These are phyloP conservation scores for Aspergillus saccharolyticus DNA, from an alignment of 495 filamentous ascomycete genomes.

Conservation along the genomic window DNA sequence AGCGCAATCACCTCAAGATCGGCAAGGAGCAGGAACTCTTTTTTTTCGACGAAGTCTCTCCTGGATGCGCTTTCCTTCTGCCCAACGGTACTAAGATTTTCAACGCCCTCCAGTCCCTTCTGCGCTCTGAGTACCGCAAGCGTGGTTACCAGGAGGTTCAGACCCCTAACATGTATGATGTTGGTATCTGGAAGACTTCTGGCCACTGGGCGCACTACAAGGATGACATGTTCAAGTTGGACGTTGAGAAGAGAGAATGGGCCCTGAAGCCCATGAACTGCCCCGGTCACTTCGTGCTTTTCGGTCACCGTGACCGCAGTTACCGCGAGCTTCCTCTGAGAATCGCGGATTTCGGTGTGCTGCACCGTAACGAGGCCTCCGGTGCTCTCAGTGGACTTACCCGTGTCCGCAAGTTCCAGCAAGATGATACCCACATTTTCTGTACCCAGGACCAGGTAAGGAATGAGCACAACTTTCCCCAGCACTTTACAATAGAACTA, in stretches of 20 bases:
- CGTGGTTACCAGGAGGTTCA: slow-evolving; percentile 93
- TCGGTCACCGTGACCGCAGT: slow-evolving; percentile 69
- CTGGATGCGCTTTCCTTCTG: slow-evolving; percentile 90
- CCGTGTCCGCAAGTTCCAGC: slow-evolving; percentile 85
- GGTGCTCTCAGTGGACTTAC: slow-evolving; percentile 88
- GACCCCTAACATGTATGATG: slow-evolving; percentile 93
- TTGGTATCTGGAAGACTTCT: slow-evolving; percentile 83
- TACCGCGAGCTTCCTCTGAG: slow-evolving; percentile 86
- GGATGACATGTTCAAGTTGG: slow-evolving; percentile 93
- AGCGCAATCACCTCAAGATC: slow-evolving; percentile 87
- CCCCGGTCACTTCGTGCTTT: slow-evolving; percentile 78
- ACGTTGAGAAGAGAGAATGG: slow-evolving; percentile 79
- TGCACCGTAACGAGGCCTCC: slow-evolving; percentile 92
- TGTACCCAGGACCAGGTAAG: slow-evolving; percentile 68
- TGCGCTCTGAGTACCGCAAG: slow-evolving; percentile 85
- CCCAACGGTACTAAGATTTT: slow-evolving; percentile 89
- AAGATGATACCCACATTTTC: slow-evolving; percentile 95
- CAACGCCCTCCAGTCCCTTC: slow-evolving; percentile 75
- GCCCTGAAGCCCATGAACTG: slow-evolving; percentile 98
- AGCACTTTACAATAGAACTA: slow-evolving; percentile 7
- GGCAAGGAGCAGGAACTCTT: slow-evolving; percentile 94
- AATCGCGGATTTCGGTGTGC: slow-evolving; percentile 90
- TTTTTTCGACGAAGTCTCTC: slow-evolving; percentile 89
- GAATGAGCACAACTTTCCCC: neutral
- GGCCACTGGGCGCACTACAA: slow-evolving; percentile 95